phyloP scores from a whole-genome alignment of 1,139 yeast species.

The Candida sanyaensis region DNA sequence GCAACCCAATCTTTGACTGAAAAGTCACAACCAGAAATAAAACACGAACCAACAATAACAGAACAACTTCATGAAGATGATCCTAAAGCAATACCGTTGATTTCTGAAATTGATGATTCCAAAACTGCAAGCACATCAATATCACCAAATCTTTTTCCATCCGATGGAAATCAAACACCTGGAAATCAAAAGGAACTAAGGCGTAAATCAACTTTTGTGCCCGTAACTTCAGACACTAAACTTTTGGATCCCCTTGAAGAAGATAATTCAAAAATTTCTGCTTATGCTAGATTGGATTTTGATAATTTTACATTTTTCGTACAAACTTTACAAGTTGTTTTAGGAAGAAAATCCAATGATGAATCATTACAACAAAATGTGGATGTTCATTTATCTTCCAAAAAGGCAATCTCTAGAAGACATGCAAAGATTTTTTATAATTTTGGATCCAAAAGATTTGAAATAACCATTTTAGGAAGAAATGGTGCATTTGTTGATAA shows the following conservation, averaged over 20 bases:
- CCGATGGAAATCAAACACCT: conserved; percentile 3
- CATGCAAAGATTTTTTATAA: conserved; percentile 96
- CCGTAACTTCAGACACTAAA: conserved; percentile 14
- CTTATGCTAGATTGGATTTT: conserved; percentile 92
- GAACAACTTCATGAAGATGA: conserved; percentile 3
- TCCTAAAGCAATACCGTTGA: conserved; percentile 1
- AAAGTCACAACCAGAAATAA: background rate
- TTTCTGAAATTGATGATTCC: conserved; percentile 9
- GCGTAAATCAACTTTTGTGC: conserved; percentile 16
- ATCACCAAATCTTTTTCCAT: conserved; percentile 15
- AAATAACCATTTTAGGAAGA: conserved; percentile 84
- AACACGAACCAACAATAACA: background rate
- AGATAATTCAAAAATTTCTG: conserved; percentile 63
- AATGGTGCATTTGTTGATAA: conserved; percentile 97
- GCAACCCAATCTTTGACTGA: background rate
- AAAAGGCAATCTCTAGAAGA: conserved; percentile 87
- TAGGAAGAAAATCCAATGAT: conserved; percentile 86
- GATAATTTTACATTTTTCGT: conserved; percentile 92
- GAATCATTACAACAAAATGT: conserved; percentile 57
- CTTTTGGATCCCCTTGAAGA: conserved; percentile 10
- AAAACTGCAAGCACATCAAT: conserved; percentile 20
- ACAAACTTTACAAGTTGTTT: conserved; percentile 88
- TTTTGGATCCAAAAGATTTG: conserved; percentile 92
- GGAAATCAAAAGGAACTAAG: conserved; percentile 11
- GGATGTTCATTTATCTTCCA: conserved; percentile 89